These are phyloP conservation scores for Podila epigama DNA, from an alignment of 192 early-diverging fungal genomes.

Conservation along the genomic window DNA sequence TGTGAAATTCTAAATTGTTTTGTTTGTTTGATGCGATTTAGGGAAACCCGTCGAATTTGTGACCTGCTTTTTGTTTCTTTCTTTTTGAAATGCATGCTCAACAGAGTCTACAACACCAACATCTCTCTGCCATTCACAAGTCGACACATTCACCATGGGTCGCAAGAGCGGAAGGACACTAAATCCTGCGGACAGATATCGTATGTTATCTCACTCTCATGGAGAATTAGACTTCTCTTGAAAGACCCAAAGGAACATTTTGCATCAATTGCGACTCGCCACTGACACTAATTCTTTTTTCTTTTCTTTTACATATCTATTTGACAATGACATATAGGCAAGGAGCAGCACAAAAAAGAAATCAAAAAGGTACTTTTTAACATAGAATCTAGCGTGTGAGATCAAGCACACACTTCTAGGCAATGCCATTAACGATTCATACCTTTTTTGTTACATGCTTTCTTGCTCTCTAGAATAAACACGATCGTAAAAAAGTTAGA, in stretches of 20 bases:
- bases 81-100: too few species aligned
- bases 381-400: neutral
- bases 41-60: too few species aligned
- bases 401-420: neutral
- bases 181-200: constrained; percentile 47
- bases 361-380: constrained; percentile 33
- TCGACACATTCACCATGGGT: constrained; percentile 22
- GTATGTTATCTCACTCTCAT: constrained; percentile 9
- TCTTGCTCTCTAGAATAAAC: constrained; percentile 23
- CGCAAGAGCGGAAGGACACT: constrained; percentile 44
- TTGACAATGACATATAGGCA: too few species aligned
- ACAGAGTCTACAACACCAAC: too few species aligned
- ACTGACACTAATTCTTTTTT: neutral
- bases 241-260: too few species aligned
- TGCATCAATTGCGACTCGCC: neutral
- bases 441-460: neutral
- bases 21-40: too few species aligned
- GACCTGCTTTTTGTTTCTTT: too few species aligned
- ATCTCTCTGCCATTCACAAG: neutral
- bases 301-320: neutral
- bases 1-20: too few species aligned
- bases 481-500: constrained; percentile 46
- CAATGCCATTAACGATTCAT: too few species aligned
- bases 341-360: constrained; percentile 47
- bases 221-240: neutral